Base-by-base conservation (phyloP, 148 eudicot species). In the Persicaria tinctoria region DNA sequence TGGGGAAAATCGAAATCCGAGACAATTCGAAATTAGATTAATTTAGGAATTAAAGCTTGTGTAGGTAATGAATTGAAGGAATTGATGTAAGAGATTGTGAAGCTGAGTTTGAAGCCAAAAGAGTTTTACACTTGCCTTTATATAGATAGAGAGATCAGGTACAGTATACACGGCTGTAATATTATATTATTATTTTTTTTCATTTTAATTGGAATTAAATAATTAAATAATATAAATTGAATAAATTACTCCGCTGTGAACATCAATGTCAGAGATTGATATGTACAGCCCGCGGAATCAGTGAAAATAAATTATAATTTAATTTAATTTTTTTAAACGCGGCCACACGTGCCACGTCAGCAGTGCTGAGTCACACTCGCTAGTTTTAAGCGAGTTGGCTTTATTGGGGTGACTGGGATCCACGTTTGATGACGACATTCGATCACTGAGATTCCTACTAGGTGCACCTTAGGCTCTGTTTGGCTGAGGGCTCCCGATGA, bases 91-190 rank as follows among this genome's bases (percentile, higher is more conserved):
- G 12, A 51, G 14, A 11, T 51, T 60, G 68, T 60, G 41, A 20
- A 41, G 68, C 4, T 27, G 45, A 18, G 68, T 66, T 66, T 66
- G 48, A 66, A 41, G 46, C 46, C 70, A 64, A 32, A 11, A 38
- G 44, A 4, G 44, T 3, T 38, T 5, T 13, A 8, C 8, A 6
- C 46, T 32, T 38, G 47, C 17, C 70, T 66, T 66, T 66, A 66
- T 41, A 66, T 66, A 66, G 48, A 66, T 41, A 66, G 41, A 66
- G 48, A 66, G 70, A 66, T 66, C 3, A 38, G 48, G 47, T 41
- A 12, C 48, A 13, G 9, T 66, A 41, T 66, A 38, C 64, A 20
- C 11, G 64, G 27, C 64, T 59, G 53, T 50, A 50, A 32, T 59
- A 18, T 59, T 59, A 17, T 3, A 32, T 32, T 59, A 18, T 59